These are phyloP conservation scores for Saccharomyces kudriavzevii DNA, from an alignment of 805 yeast species.

Conservation along the genomic window DNA sequence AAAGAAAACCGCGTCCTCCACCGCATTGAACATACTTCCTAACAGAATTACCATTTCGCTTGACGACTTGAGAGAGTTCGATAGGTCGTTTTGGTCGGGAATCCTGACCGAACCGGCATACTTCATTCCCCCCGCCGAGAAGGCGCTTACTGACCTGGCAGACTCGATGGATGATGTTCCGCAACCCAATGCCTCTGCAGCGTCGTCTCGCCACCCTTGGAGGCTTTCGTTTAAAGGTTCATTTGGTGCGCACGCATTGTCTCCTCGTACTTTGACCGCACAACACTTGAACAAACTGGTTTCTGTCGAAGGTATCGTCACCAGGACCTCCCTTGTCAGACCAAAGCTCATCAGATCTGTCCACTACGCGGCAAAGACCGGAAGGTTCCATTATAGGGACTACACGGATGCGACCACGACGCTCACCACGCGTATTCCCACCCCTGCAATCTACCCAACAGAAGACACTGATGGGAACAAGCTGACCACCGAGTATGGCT, in stretches of 20 bases:
- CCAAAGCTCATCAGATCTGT: constrained; percentile 89
- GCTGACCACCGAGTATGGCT: constrained; percentile 84
- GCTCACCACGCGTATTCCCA: constrained; percentile 39
- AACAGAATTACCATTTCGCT: constrained; percentile 62
- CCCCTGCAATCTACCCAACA: constrained; percentile 84
- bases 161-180: constrained; percentile 41
- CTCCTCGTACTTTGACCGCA: constrained; percentile 82
- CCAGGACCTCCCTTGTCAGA: constrained; percentile 84
- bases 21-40: constrained; percentile 11
- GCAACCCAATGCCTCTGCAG: constrained; percentile 51
- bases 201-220: constrained; percentile 35
- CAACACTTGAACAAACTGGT: constrained; percentile 70
- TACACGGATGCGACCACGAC: constrained; percentile 90
- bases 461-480: constrained; percentile 90
- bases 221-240: constrained; percentile 82
- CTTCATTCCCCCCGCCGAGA: constrained; percentile 79
- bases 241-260: constrained; percentile 78
- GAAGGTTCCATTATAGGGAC: constrained; percentile 81
- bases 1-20: constrained; percentile 4
- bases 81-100: constrained; percentile 69
- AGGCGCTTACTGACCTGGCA: constrained; percentile 76
- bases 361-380: constrained; percentile 81
- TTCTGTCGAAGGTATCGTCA: constrained; percentile 90
- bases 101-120: constrained; percentile 71
- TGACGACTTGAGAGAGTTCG: constrained; percentile 84